Evolutionary conservation across 139 green algal species (phyloP).

Genomic region (Pedinophyceae sp.): DNA sequence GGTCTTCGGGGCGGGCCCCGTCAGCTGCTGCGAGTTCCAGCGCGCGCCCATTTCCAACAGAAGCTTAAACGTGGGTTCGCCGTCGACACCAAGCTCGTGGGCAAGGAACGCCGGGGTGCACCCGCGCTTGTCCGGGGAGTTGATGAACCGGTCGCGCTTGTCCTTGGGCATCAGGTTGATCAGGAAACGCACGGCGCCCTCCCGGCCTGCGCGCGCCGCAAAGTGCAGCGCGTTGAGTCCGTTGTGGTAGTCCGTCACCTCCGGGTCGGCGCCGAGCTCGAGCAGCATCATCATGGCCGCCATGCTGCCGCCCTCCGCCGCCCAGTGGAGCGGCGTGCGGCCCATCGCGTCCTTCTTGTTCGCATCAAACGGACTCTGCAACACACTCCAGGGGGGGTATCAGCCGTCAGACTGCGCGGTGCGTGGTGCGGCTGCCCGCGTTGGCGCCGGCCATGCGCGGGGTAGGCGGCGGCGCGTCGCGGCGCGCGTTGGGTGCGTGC

Average conservation of each 20-base stretch:
- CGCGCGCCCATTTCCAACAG: background rate
- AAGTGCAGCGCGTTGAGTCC: background rate
- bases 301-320: background rate
- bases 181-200: background rate
- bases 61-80: background rate
- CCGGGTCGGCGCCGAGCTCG: background rate
- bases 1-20: no score
- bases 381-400: no score
- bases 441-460: no score
- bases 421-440: no score
- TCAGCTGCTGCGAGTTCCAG: background rate
- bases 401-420: no score
- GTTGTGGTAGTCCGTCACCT: background rate
- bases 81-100: background rate
- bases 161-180: background rate
- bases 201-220: no score
- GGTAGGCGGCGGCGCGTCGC: no score
- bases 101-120: background rate
- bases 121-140: background rate
- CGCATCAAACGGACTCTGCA: no score
- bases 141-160: background rate
- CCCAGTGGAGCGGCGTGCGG: background rate
- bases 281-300: background rate
- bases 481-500: no score
- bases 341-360: background rate